Percentiles rank a stretch among this genome's conserved stretches.
These are phyloP conservation scores for Colletotrichum cordylinicola DNA, from an alignment of 2,329 filamentous ascomycete genomes.

Conservation along the genomic window DNA sequence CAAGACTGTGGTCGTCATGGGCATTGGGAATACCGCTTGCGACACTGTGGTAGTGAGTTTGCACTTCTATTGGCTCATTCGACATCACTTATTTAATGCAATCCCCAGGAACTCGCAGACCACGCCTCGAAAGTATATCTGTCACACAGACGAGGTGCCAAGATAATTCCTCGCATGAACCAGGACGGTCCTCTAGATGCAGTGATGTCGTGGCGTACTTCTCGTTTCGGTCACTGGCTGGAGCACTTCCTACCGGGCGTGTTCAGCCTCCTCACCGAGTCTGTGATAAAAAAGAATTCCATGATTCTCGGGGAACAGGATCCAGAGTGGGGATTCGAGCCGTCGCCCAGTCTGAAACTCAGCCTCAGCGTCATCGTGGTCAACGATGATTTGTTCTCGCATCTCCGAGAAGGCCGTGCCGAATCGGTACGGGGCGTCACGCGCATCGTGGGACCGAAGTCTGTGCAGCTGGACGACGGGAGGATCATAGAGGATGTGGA, in stretches of 20 bases:
- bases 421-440: neutral
- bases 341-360: neutral
- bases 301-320: neutral
- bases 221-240: constrained; percentile 22
- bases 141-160: constrained; percentile 27
- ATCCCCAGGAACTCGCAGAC: constrained; percentile 20
- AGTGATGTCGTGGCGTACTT: constrained; percentile 25
- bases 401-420: neutral
- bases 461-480: constrained; percentile 35
- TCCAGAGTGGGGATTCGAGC: neutral
- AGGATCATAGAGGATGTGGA: constrained; percentile 30
- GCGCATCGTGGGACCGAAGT: constrained; percentile 26
- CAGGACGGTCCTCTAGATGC: constrained; percentile 26
- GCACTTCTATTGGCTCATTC: no score
- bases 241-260: constrained; percentile 21
- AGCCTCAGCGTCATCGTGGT: neutral
- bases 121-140: constrained; percentile 26
- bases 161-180: constrained; percentile 25
- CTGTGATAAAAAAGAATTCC: neutral
- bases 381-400: neutral
- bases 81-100: neutral
- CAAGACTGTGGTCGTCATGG: constrained; percentile 29
- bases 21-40: constrained; percentile 30
- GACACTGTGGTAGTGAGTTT: constrained; percentile 26
- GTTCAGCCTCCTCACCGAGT: neutral